Base-by-base conservation (phyloP, 106 monocot species). In the Dioscorea dumetorum region DNA sequence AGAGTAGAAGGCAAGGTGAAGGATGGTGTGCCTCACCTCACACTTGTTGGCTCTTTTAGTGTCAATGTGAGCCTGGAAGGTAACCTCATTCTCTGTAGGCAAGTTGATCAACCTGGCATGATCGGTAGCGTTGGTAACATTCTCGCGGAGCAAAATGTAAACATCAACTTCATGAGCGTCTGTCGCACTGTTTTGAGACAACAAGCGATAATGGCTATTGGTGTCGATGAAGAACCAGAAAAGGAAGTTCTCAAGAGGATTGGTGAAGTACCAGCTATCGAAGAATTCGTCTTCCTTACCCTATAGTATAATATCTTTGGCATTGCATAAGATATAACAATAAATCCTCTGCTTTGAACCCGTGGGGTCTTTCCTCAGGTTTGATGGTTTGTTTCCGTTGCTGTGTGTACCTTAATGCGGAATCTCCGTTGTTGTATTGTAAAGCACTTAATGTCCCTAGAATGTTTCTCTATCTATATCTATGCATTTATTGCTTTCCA, bases 21-120 rank as follows among this genome's bases (percentile, higher is more conserved):
- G 73, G 90, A 94, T 34, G 87, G 90, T 10, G 60, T 76, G 2
- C 86, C 86, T 0, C 86, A 84, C 57, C 82, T 94, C 32, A 90
- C 84, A 13, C 77, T 74, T 0, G 84, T 94, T 0, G 94, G 94
- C 0, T 79, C 83, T 3, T 86, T 80, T 64, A 72, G 74, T 22
- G 90, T 94, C 22, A 82, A 94, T 58, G 94, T 94, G 24, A 87
- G 94, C 58, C 87, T 94, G 2, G 94, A 87, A 58, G 75, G 87
- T 8, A 87, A 83, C 68, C 31, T 87, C 21, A 74, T 87, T 19
- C 75, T 87, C 28, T 87, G 83, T 66, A 61, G 76, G 48, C 83
- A 87, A 74, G 64, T 83, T 2, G 87, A 87, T 50, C 86, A 83
- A 61, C 87, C 83, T 0, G 87, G 83, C 0, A 83, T 87, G 77